phyloP scores from a whole-genome alignment of 2,329 filamentous ascomycete genomes.

The Arthrobotrys iridis region DNA sequence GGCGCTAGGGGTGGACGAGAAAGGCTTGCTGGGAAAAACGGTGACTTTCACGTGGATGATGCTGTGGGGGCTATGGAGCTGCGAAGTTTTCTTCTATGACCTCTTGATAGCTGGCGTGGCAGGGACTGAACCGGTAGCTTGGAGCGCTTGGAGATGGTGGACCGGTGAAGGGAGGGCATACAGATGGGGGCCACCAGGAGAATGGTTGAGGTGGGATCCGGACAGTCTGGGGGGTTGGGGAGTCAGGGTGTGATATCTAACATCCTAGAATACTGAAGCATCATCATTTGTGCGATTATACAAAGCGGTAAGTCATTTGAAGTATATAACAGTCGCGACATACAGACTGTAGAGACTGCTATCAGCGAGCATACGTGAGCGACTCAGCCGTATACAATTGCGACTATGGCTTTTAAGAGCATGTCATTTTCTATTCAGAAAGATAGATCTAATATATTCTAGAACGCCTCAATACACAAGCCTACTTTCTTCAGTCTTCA shows the following conservation, averaged over 20 bases:
- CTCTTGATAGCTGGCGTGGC: constrained; percentile 30
- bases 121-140: constrained; percentile 39
- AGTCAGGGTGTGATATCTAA: constrained; percentile 13
- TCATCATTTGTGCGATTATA: not conserved
- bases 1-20: not conserved
- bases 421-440: not conserved
- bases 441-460: not conserved
- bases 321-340: not conserved
- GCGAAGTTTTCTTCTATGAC: constrained; percentile 48
- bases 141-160: constrained; percentile 45
- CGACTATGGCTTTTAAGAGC: not conserved
- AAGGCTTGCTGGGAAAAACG: constrained; percentile 3
- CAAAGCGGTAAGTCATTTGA: not conserved
- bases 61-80: constrained; percentile 39
- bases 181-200: constrained; percentile 17
- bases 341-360: not conserved
- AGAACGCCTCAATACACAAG: not conserved
- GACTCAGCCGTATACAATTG: not conserved
- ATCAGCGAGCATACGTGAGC: not conserved
- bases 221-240: constrained; percentile 40
- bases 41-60: constrained; percentile 24
- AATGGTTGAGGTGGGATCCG: constrained; percentile 44
- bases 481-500: not conserved
- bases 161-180: constrained; percentile 21
- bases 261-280: too few species aligned